Base-by-base conservation (phyloP, 306 rosid species). In the Sechiopsis laciniata region DNA sequence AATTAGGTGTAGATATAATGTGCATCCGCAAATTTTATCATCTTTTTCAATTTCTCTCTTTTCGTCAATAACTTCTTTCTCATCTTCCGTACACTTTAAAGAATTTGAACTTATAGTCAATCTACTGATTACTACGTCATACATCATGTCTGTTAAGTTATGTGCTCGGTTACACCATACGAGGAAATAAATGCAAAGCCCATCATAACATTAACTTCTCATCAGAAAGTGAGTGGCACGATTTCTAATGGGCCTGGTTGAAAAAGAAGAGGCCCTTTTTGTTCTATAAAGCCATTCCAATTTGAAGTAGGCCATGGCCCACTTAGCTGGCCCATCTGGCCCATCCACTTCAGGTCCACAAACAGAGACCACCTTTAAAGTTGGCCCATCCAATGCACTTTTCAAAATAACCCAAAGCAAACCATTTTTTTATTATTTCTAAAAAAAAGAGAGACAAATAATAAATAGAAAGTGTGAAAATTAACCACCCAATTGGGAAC, bases 251-350 rank as follows among this genome's bases (percentile, higher is more conserved):
- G 72, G 72, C 72, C 72, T 66, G 0, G 0, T 3, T n/a, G 8
- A 65, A n/a, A 10, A 63, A 9, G 29, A 40, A 65, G 29, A 65
- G n/a, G 54, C 55, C 72, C 53, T 65, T 65, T 65, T 42, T 11
- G 32, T 2, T 42, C n/a, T 10, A 52, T 19, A 42, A 65, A 42
- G 55, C 10, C 10, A 45, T 55, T 20, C 59, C 3, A 7, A 55
- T 7, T n/a, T 55, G 59, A 55, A 12, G 17, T 4, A 12, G 52
- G 24, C 7, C 35, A 66, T 66, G 72, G 55, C 35, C 11, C 72
- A 42, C 16, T 17, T 10, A 8, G 5, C 5, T 42, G 72, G 54
- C 52, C 48, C 50, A 62, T 62, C 5, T 42, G 72, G 54, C 52
- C 48, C 50, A 62, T 62, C 69, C 45, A 60, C 13, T 8, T 2